phyloP scores from a whole-genome alignment of 2,329 filamentous ascomycete genomes.

The Botrytis fragariae region DNA sequence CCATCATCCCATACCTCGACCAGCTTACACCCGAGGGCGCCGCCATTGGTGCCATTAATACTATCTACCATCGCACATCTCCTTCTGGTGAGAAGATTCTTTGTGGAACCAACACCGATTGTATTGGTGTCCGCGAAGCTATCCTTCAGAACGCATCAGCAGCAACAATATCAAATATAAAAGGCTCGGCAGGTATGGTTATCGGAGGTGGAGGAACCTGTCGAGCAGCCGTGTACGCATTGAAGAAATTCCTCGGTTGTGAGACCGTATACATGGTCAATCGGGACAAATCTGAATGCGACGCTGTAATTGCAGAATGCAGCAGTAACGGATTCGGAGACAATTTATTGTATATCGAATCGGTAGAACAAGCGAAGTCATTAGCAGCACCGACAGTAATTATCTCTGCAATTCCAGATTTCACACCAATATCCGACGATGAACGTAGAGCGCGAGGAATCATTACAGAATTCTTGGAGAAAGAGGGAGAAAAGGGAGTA shows the following conservation, averaged over 20 bases:
- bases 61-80: conserved; percentile 61
- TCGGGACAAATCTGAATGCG: conserved; percentile 65
- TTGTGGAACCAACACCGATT: conserved; percentile 79
- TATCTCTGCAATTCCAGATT: conserved; percentile 74
- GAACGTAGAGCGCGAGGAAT: conserved; percentile 57
- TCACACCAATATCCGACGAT: conserved; percentile 61
- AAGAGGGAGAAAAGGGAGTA: conserved; percentile 37
- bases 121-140: conserved; percentile 72
- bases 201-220: conserved; percentile 77
- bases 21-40: conserved; percentile 69
- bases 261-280: conserved; percentile 75
- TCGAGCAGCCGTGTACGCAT: conserved; percentile 72
- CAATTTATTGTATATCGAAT: conserved; percentile 59
- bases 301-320: conserved; percentile 65
- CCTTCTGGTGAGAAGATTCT: conserved; percentile 41
- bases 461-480: conserved; percentile 41
- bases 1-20: conserved; percentile 71
- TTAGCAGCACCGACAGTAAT: conserved; percentile 63
- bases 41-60: conserved; percentile 77
- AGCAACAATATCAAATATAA: conserved; percentile 46
- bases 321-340: conserved; percentile 56
- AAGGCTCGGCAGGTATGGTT: conserved; percentile 65
- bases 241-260: conserved; percentile 67
- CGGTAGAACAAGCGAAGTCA: conserved; percentile 55
- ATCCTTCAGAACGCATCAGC: conserved; percentile 58